Evolutionary conservation across 108 stramenopile species (phyloP), one percentile per base, ranked within the genome.

Genomic region (Skeletonema grethae): DNA sequence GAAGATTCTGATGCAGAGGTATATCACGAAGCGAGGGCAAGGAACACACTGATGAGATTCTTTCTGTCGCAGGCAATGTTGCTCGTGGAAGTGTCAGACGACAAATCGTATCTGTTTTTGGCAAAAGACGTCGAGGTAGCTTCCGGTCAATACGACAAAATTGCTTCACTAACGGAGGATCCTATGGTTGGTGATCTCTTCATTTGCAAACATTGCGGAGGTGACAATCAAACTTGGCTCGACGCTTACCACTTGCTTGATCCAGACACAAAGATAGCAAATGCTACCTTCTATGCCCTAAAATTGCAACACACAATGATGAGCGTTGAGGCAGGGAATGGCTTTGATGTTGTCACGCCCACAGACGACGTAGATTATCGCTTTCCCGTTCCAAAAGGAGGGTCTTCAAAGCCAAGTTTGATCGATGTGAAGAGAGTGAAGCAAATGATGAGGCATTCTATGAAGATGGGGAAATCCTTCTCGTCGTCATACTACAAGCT

Each of bases 401-500:
- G 50, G 10, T 59, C 20, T 24, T 61, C 60, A 34, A 60, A 55
- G 53, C 25, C 31, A 53, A 45, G 45, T 36, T 39, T 57, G 41
- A 41, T 70, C 50, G 69, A 70, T 45, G 31, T 60, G 13, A 45
- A 66, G 7, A 53, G 35, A 4, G 38, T 63, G 60, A 67, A 56
- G 62, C 32, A 72, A 24, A 62, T 79, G 38, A 55, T 71, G 16
- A 29, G 61, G 24, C 57, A 60, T 18, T 36, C 35, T 4, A 22
- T 67, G 41, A 55, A 15, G 15, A 12, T 73, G 11, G 84, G 78
- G n/a, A 61, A 60, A 29, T 57, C 73, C 13, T 81, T 84, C 74
- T 85, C 85, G 28, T 72, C 77, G 0, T 41, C 79, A 34, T 74
- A 79, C 45, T 63, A 69, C 41, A 83, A 78, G 12, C 32, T 72